These are phyloP conservation scores for Metarhizium album DNA, from an alignment of 2,329 filamentous ascomycete genomes.

Conservation along the genomic window DNA sequence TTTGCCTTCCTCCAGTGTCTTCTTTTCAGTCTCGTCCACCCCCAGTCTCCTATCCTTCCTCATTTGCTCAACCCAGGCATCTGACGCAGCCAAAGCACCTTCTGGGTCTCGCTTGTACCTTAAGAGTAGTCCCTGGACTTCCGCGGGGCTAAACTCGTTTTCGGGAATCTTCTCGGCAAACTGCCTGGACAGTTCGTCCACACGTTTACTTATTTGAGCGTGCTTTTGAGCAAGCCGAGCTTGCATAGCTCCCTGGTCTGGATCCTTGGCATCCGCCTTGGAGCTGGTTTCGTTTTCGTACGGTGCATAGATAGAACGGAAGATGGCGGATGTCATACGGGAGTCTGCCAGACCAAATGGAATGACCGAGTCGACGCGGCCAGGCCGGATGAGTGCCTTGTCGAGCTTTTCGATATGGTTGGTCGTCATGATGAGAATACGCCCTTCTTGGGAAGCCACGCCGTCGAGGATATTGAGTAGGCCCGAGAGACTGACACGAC, in stretches of 20 bases:
- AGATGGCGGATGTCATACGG: conserved; percentile 42
- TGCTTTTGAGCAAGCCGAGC: conserved; percentile 20
- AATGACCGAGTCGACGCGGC: conserved; percentile 49
- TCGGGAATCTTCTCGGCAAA: conserved; percentile 43
- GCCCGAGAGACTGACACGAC: conserved; percentile 58
- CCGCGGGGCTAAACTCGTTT: conserved; percentile 47
- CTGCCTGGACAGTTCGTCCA: conserved; percentile 34
- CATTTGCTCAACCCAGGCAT: conserved; percentile 38
- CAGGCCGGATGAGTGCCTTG: conserved; percentile 51
- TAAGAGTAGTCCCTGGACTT: conserved; percentile 49
- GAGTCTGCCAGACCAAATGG: conserved; percentile 44
- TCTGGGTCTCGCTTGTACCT: conserved; percentile 43
- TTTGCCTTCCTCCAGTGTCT: conserved; percentile 13
- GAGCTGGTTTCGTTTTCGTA: conserved; percentile 26
- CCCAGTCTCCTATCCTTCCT: conserved; percentile 38
- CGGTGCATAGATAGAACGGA: conserved; percentile 46
- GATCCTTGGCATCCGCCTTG: conserved; percentile 12
- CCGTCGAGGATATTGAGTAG: conserved; percentile 76
- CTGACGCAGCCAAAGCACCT: conserved; percentile 34
- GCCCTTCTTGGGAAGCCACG: conserved; percentile 51
- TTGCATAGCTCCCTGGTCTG: conserved; percentile 18
- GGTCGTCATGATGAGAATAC: conserved; percentile 56
- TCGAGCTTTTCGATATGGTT: conserved; percentile 52
- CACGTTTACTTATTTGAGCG: conserved; percentile 25
- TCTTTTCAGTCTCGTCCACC: conserved; percentile 16